These are phyloP conservation scores for Brettanomyces custersianus DNA, from an alignment of 805 yeast genomes.

Conservation along the genomic window DNA sequence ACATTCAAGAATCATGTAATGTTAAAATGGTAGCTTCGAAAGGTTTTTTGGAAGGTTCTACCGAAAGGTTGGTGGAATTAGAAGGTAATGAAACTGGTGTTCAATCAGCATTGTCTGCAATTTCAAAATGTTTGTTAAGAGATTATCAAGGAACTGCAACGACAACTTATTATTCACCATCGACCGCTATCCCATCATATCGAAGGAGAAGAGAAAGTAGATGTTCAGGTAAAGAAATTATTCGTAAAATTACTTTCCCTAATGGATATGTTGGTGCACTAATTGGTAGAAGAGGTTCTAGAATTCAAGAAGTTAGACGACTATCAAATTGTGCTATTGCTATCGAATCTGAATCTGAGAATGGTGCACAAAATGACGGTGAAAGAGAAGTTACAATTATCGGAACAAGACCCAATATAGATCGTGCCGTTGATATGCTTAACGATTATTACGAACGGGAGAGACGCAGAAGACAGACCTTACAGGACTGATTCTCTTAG, in stretches of 20 bases:
- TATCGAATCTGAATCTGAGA: constrained; percentile 62
- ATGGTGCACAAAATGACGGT: constrained; percentile 46
- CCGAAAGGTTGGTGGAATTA: constrained; percentile 79
- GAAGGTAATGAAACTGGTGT: constrained; percentile 70
- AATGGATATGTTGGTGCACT: constrained; percentile 82
- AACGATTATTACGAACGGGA: constrained; percentile 52
- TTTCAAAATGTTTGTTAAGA: constrained; percentile 65
- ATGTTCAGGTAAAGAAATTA: constrained; percentile 19
- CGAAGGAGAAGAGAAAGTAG: constrained; percentile 7
- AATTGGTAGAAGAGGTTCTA: constrained; percentile 77
- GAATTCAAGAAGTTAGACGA: constrained; percentile 80
- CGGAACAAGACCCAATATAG: constrained; percentile 49
- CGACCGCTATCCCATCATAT: constrained; percentile 11
- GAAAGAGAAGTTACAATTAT: constrained; percentile 65
- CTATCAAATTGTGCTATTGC: constrained; percentile 71
- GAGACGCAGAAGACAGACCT: constrained; percentile 26
- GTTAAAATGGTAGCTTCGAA: constrained; percentile 85
- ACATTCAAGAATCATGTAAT: constrained; percentile 56
- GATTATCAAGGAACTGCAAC: constrained; percentile 63
- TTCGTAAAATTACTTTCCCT: constrained; percentile 52
- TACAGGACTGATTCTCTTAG: constrained; percentile 4
- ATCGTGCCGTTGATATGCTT: constrained; percentile 46
- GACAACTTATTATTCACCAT: constrained; percentile 55
- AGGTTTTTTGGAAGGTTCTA: constrained; percentile 69
- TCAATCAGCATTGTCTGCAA: constrained; percentile 44